Conservation (phyloP, 805 yeast species). For the Pichia ethanolica region DNA sequence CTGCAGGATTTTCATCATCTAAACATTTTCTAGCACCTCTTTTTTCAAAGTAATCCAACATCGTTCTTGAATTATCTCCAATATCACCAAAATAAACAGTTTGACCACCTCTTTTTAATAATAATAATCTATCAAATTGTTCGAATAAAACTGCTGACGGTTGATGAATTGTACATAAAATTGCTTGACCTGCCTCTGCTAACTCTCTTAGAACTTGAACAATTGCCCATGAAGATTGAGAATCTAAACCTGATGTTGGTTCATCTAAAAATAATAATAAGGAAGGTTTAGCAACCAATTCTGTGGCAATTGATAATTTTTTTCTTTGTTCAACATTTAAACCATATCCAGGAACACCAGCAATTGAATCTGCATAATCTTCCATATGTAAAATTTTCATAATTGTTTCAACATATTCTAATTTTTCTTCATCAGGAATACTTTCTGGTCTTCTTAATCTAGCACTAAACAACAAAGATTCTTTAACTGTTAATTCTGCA, state of each 20-base stretch:
- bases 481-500: conserved; percentile 44
- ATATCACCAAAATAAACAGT: conserved; percentile 50
- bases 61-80: conserved; percentile 35
- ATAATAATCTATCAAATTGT: conserved; percentile 33
- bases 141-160: conserved; percentile 41
- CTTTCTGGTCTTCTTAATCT: conserved; percentile 37
- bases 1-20: conserved; percentile 62
- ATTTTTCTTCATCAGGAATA: conserved; percentile 35
- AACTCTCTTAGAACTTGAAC: conserved; percentile 41
- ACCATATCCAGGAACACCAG: conserved; percentile 40
- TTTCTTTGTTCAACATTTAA: conserved; percentile 50
- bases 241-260: conserved; percentile 55
- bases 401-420: conserved; percentile 36
- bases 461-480: conserved; percentile 42
- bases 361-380: conserved; percentile 44
- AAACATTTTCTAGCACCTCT: conserved; percentile 62
- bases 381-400: conserved; percentile 35
- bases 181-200: conserved; percentile 49
- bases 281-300: conserved; percentile 48
- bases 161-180: conserved; percentile 51
- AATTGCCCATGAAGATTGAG: conserved; percentile 55
- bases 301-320: conserved; percentile 48
- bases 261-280: conserved; percentile 49
- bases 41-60: conserved; percentile 40
- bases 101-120: conserved; percentile 44